Evolutionary conservation across 139 green algal species (phyloP).

Genomic region (Tetradesmus obliquus): DNA sequence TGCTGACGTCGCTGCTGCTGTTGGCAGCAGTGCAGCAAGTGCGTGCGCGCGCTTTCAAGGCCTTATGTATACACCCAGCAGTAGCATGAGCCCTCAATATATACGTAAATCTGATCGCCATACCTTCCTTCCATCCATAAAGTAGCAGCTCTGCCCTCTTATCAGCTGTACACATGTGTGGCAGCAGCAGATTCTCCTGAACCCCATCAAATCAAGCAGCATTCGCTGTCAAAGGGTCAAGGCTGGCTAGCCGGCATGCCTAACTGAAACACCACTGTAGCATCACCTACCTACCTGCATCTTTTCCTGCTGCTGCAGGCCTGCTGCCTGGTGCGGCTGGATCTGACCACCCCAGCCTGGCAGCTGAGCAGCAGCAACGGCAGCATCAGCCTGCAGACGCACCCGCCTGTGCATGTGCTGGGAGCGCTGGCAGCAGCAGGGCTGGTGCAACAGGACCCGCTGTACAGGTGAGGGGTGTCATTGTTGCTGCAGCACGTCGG

Average conservation of each 20-base stretch:
- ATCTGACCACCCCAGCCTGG: background rate
- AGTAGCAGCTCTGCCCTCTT: too few species aligned
- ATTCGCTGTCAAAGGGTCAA: background rate
- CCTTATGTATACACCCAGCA: too few species aligned
- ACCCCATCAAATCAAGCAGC: too few species aligned
- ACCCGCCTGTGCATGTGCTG: conserved; percentile 25
- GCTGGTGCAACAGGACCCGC: conserved; percentile 11
- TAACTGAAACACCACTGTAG: background rate
- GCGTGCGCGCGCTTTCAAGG: background rate
- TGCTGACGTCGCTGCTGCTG: conserved; percentile 7
- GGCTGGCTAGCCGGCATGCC: too few species aligned
- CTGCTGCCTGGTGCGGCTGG: background rate
- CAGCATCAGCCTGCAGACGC: background rate
- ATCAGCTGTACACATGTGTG: too few species aligned
- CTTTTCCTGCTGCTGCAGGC: background rate
- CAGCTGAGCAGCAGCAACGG: conserved; percentile 28
- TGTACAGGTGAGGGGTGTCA: conserved; percentile 24
- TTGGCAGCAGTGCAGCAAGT: background rate
- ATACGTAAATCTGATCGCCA: too few species aligned
- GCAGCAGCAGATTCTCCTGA: too few species aligned
- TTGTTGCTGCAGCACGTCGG: too few species aligned
- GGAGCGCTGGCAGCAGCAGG: conserved; percentile 14
- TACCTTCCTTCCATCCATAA: too few species aligned
- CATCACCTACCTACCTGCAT: background rate
- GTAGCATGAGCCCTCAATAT: too few species aligned